Base-by-base conservation (phyloP, 164 flowering plant species). In the Protea cynaroides region DNA sequence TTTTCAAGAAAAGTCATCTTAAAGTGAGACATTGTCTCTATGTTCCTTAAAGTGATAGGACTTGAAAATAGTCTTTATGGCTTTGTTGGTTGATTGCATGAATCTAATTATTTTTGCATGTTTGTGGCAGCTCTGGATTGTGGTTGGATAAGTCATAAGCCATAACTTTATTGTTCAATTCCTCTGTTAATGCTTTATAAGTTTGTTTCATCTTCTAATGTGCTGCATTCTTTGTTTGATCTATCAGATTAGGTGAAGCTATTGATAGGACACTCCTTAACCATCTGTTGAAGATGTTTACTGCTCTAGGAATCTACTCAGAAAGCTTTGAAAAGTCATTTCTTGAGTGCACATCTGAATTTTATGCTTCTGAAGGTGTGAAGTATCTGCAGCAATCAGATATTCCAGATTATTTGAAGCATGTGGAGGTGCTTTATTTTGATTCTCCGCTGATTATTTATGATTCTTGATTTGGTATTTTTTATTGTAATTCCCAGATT, bases 241-340 rank as follows among this genome's bases (percentile, higher is more conserved):
- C 44, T 63, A 63, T 65, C 83, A 95, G 99, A 78, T 81, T 87
- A 74, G 99, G 96, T 61, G 99, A 95, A 79, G 87, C 95, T 22
- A 88, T 88, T 73, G 96, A 90, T 72, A 83, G 96, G 75, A 78
- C 95, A 9, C 94, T 92, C 23, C 83, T 95, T 65, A 86, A 83
- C 68, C 97, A 95, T 85, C 96, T 95, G 65, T 70, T 95, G 78
- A 92, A 88, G 90, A 95, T 95, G 99, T 92, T 95, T 65, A 90
- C 94, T 64, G 92, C 95, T 64, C 78, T 95, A 52, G 96, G 96
- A 70, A 90, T 95, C 62, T 95, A 95, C 72, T 62, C 85, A 61
- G 98, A 92, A 68, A 87, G 89, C 79, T 95, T 95, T 82, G 99
- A 95, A 84, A 95, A 89, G 76, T 86, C 91, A 64, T 92, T 92